Conservation (phyloP, 805 yeast genomes). For the Saccharomycopsis javanensis region DNA sequence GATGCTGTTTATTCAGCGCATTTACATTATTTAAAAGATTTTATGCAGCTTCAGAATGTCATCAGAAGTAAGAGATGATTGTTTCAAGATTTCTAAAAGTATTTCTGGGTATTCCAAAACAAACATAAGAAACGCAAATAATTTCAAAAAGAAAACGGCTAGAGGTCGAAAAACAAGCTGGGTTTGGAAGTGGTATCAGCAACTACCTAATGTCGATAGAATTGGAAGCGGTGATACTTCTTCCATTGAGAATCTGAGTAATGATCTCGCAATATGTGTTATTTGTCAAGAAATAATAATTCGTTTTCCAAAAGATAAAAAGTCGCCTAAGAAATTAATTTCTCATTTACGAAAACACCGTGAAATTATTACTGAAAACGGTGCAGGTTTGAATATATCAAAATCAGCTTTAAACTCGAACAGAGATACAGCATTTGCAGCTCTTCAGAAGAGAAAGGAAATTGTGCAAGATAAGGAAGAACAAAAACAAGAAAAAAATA, state of each 20-base stretch:
- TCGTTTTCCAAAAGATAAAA: not conserved
- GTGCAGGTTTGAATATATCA: not conserved
- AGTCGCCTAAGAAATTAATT: not conserved
- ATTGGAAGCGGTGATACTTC: not conserved
- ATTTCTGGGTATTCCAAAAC: not conserved
- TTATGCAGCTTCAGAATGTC: no score
- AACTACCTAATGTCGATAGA: not conserved
- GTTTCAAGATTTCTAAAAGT: not conserved
- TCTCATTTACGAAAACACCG: not conserved
- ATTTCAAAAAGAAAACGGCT: not conserved
- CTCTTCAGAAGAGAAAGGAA: no score
- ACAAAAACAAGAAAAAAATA: no score
- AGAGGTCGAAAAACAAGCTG: not conserved
- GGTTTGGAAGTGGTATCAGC: not conserved
- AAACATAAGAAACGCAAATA: not conserved
- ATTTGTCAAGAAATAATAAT: not conserved
- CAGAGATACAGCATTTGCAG: no score
- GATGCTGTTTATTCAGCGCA: no score
- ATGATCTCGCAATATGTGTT: not conserved
- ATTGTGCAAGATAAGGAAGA: no score
- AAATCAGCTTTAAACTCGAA: not conserved
- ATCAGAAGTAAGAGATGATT: not conserved
- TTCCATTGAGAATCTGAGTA: not conserved
- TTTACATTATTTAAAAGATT: no score
- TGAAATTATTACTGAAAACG: not conserved